Conservation (phyloP, 768 basidiomycete species). For the Lyophyllum semitale region DNA sequence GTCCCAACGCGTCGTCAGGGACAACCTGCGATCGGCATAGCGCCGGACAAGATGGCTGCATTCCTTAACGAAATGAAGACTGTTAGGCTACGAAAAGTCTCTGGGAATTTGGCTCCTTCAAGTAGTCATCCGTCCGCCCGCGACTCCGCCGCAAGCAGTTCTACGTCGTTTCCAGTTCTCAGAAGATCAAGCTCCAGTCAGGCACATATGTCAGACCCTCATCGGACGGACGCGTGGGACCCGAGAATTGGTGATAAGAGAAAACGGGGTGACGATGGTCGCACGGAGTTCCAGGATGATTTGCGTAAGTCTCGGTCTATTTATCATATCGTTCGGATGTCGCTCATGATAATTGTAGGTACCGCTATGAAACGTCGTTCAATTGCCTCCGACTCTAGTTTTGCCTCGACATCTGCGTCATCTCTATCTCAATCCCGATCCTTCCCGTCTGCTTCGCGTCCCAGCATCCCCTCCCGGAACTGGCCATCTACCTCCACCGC, state of each 20-base stretch:
- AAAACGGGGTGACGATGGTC: conserved; percentile 33
- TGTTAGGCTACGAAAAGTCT: conserved; percentile 63
- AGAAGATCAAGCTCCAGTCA: not conserved
- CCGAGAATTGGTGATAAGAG: conserved; percentile 30
- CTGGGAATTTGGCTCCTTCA: conserved; percentile 19
- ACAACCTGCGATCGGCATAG: conserved; percentile 70
- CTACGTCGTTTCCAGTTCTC: not conserved
- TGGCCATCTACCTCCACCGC: conserved; percentile 22
- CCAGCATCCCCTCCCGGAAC: conserved; percentile 8
- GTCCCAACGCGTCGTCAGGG: conserved; percentile 46
- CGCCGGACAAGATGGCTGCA: conserved; percentile 81
- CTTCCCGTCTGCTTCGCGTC: conserved; percentile 17
- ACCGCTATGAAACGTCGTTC: conserved; percentile 40
- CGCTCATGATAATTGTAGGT: conserved; percentile 10
- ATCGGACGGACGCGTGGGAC: not conserved
- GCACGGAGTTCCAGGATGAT: conserved; percentile 27
- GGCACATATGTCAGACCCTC: not conserved
- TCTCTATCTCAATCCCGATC: conserved; percentile 23
- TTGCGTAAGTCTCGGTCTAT: conserved; percentile 31
- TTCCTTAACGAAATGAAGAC: conserved; percentile 83
- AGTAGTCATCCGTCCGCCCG: conserved; percentile 5
- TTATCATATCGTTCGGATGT: not conserved
- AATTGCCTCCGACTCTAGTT: conserved; percentile 29
- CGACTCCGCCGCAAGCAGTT: not conserved
- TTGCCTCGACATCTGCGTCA: conserved; percentile 20